Percentiles rank a stretch among this genome's conserved stretches.
These are phyloP conservation scores for Nothopassalora personata DNA, from an alignment of 2,329 filamentous ascomycete genomes.

Conservation along the genomic window DNA sequence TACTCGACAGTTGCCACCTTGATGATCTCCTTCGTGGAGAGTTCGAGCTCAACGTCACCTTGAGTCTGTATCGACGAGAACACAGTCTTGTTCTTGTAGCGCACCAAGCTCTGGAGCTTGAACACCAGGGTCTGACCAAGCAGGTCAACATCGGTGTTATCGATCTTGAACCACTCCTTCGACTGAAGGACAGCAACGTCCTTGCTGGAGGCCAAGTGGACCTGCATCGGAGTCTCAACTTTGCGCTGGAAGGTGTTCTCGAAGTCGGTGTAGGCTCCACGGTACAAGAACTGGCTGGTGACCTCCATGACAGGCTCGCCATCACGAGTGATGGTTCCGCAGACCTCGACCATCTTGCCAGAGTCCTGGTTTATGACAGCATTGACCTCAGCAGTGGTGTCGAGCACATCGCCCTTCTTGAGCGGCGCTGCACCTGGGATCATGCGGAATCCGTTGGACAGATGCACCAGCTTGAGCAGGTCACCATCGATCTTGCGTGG, in stretches of 20 bases:
- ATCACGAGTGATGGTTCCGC: conserved; percentile 84
- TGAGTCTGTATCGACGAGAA: conserved; percentile 89
- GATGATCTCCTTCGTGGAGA: conserved; percentile 94
- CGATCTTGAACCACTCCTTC: conserved; percentile 94
- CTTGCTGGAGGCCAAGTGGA: conserved; percentile 79
- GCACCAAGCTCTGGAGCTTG: conserved; percentile 84
- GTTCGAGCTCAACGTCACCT: conserved; percentile 86
- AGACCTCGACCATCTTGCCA: conserved; percentile 99
- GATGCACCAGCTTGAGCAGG: conserved; percentile 87
- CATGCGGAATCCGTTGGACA: conserved; percentile 98
- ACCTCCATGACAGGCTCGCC: conserved; percentile 92
- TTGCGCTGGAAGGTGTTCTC: conserved; percentile 99
- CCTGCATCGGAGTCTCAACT: conserved; percentile 88
- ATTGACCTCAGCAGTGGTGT: conserved; percentile 92
- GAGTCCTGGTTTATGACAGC: conserved; percentile 97
- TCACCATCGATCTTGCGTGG: conserved; percentile 94
- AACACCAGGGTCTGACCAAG: conserved; percentile 92
- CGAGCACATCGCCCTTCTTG: conserved; percentile 89
- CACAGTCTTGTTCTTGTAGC: conserved; percentile 90
- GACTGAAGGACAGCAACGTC: conserved; percentile 91
- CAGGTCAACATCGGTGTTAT: conserved; percentile 78
- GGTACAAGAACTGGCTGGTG: conserved; percentile 95
- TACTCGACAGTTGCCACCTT: conserved; percentile 98
- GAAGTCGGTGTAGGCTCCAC: conserved; percentile 84
- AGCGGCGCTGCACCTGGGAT: conserved; percentile 88